phyloP scores from a whole-genome alignment of 192 early-diverging fungal species.

The Rhizophagus sp. region DNA sequence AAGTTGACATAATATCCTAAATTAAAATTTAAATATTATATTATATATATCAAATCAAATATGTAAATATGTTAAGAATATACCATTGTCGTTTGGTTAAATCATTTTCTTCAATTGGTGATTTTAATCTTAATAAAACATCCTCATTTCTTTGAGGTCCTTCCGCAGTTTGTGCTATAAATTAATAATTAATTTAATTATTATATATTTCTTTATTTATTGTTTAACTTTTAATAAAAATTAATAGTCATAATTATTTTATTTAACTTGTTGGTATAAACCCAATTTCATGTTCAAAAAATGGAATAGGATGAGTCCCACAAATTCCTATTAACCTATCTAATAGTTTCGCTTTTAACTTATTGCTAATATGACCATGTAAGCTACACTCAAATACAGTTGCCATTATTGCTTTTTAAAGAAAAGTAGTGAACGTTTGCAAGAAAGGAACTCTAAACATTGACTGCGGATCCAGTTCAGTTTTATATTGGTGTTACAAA shows the following conservation, averaged over 20 bases:
- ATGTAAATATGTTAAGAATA: neutral
- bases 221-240: neutral
- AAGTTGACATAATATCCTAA: conserved; percentile 59
- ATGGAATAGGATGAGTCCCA: conserved; percentile 58
- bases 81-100: conserved; percentile 45
- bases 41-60: neutral
- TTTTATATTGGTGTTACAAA: no score
- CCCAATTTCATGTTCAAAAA: conserved; percentile 69
- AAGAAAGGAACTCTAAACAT: no score
- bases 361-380: conserved; percentile 50
- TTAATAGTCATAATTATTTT: no score
- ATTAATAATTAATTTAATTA: conserved; percentile 2
- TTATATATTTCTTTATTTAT: neutral
- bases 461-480: no score
- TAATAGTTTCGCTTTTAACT: conserved; percentile 53
- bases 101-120: conserved; percentile 47
- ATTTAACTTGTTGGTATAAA: conserved; percentile 61
- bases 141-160: conserved; percentile 77
- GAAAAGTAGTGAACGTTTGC: no score
- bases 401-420: conserved; percentile 30
- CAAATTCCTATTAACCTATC: conserved; percentile 69
- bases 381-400: conserved; percentile 51
- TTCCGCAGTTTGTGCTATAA: conserved; percentile 61
- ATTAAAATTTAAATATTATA: neutral
- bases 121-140: conserved; percentile 62